Evolutionary conservation across 148 eudicot genomes (phyloP).

Genomic region (Amaranthus palmeri): DNA sequence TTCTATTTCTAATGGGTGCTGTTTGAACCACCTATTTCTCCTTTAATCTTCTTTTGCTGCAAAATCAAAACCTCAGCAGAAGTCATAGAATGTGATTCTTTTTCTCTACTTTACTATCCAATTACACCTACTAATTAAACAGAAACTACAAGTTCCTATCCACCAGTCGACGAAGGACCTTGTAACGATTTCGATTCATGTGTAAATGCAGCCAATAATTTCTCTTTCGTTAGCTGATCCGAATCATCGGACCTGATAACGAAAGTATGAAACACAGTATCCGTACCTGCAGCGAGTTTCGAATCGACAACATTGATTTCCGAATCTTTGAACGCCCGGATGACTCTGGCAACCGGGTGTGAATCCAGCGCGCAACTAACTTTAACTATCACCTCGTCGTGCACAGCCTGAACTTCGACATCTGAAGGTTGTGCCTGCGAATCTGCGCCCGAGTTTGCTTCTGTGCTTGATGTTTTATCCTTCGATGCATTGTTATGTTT

Average conservation of each 20-base stretch:
- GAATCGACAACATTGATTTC: constrained; percentile 47
- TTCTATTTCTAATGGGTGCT: constrained; percentile 27
- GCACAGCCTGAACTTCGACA: constrained; percentile 43
- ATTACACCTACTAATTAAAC: constrained; percentile 28
- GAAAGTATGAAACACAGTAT: constrained; percentile 66
- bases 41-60: constrained; percentile 21
- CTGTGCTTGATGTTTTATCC: constrained; percentile 32
- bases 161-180: constrained; percentile 28
- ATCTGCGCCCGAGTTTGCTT: constrained; percentile 33
- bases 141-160: constrained; percentile 15
- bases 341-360: constrained; percentile 64
- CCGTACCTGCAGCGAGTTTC: constrained; percentile 50
- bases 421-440: constrained; percentile 21
- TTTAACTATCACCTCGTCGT: constrained; percentile 54
- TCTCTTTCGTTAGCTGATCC: constrained; percentile 66
- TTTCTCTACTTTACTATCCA: constrained; percentile 25
- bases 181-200: constrained; percentile 34
- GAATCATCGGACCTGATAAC: constrained; percentile 54
- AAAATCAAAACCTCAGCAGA: constrained; percentile 35
- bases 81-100: constrained; percentile 20
- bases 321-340: constrained; percentile 58
- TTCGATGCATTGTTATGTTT: constrained; percentile 30
- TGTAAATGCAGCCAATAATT: constrained; percentile 50
- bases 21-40: constrained; percentile 18
- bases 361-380: constrained; percentile 54